These are phyloP conservation scores for Hemisphaericaspora subhashii DNA, from an alignment of 1,139 yeast genomes.

Conservation along the genomic window DNA sequence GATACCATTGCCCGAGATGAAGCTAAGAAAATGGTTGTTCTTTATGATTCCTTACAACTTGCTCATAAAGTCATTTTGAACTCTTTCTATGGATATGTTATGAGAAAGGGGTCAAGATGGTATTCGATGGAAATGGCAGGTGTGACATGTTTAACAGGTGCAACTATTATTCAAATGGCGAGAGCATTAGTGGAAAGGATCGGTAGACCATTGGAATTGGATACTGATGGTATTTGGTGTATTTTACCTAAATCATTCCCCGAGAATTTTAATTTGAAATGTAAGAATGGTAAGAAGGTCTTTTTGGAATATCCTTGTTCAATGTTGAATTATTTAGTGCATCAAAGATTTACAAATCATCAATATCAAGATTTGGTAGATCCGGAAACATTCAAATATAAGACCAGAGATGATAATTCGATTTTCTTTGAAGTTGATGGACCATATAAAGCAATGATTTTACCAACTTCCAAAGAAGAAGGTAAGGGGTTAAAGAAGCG, in stretches of 20 bases:
- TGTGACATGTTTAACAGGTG: constrained; percentile 96
- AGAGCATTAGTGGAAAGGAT: constrained; percentile 87
- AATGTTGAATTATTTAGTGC: constrained; percentile 93
- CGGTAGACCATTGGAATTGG: constrained; percentile 94
- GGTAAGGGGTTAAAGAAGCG: constrained; percentile 95
- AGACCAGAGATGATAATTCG: constrained; percentile 83
- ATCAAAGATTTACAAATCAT: constrained; percentile 85
- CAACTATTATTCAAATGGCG: constrained; percentile 97
- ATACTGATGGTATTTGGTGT: constrained; percentile 99
- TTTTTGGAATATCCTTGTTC: constrained; percentile 91
- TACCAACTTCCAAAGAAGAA: constrained; percentile 97
- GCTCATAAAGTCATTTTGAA: constrained; percentile 97
- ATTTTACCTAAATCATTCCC: constrained; percentile 92
- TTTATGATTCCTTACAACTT: constrained; percentile 91
- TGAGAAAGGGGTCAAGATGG: constrained; percentile 99
- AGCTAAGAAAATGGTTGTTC: constrained; percentile 88
- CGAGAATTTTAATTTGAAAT: constrained; percentile 71
- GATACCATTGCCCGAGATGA: constrained; percentile 72
- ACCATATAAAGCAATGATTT: constrained; percentile 95
- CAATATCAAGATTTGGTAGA: constrained; percentile 90
- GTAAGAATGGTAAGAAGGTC: constrained; percentile 76
- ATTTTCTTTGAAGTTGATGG: constrained; percentile 99
- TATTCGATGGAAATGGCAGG: constrained; percentile 99
- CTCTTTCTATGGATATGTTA: constrained; percentile 96
- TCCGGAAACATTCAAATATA: constrained; percentile 64